These are phyloP conservation scores for Enterospora canceri DNA, from an alignment of 371 early-diverging fungal species.

Conservation along the genomic window DNA sequence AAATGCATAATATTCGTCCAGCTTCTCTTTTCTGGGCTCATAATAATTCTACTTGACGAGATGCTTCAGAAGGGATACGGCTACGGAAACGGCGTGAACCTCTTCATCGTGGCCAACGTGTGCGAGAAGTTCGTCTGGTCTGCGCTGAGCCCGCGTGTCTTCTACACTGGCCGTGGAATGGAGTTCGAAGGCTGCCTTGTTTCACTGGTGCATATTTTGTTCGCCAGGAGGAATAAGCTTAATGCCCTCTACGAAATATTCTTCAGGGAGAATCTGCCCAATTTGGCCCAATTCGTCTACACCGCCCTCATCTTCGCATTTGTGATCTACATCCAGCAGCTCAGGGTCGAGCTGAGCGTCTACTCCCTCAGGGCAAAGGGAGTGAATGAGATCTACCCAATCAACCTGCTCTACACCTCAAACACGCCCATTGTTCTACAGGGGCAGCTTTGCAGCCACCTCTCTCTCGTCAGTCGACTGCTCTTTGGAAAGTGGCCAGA, in stretches of 20 bases:
- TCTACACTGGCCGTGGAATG: conserved; percentile 85
- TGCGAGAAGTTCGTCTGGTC: conserved; percentile 98
- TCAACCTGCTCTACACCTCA: conserved; percentile 97
- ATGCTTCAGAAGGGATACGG: conserved; percentile 99
- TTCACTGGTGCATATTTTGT: conserved; percentile 78
- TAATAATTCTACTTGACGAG: conserved; percentile 93
- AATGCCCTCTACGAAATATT: conserved; percentile 91
- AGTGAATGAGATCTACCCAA: conserved; percentile 83
- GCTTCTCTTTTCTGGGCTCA: conserved; percentile 81
- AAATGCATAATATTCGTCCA: conserved; percentile 81
- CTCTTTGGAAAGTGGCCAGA: conserved; percentile 82
- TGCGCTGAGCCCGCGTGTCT: conserved; percentile 82
- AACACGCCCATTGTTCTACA: conserved; percentile 99
- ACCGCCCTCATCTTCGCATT: conserved; percentile 77
- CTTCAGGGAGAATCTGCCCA: conserved; percentile 84
- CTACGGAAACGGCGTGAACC: conserved; percentile 93
- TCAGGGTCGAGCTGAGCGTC: conserved; percentile 93
- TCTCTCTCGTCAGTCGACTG: conserved; percentile 84
- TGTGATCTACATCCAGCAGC: conserved; percentile 94
- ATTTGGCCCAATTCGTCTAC: conserved; percentile 75
- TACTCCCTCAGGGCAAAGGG: conserved; percentile 85
- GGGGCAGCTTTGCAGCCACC: conserved; percentile 80
- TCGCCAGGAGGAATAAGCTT: conserved; percentile 85
- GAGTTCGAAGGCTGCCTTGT: conserved; percentile 97
- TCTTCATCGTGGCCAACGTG: conserved; percentile 97